Percentiles rank a stretch among this genome's conserved stretches.
These are phyloP conservation scores for Mortierella sp. DNA, from an alignment of 371 early-diverging fungal species.

Conservation along the genomic window DNA sequence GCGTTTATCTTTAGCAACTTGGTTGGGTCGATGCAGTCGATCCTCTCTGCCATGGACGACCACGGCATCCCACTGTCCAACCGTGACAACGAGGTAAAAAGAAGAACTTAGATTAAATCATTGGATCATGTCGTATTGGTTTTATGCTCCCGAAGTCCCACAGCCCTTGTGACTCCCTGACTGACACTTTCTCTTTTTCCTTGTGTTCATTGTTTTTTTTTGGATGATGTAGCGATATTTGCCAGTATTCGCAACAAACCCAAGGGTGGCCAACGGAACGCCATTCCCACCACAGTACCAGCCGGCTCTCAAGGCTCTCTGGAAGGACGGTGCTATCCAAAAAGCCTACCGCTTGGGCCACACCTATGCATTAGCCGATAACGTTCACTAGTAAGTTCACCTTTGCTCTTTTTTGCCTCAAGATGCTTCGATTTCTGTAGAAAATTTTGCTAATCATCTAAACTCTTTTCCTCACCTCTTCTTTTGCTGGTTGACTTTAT, in stretches of 20 bases:
- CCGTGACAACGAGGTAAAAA: conserved; percentile 67
- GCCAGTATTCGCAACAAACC: conserved; percentile 21
- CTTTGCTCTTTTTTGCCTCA: neutral
- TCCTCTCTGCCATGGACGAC: conserved; percentile 89
- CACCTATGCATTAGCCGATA: conserved; percentile 30
- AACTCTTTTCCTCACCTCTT: neutral
- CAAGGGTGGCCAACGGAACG: conserved; percentile 23
- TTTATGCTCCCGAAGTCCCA: neutral
- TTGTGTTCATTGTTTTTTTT: neutral
- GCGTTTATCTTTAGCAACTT: conserved; percentile 94
- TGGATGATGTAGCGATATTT: conserved; percentile 28
- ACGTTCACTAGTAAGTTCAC: conserved; percentile 24
- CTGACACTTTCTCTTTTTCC: neutral
- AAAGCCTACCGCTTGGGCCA: conserved; percentile 20
- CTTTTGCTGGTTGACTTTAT: neutral
- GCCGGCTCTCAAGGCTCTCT: conserved; percentile 22
- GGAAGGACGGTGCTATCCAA: conserved; percentile 18
- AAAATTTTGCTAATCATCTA: neutral
- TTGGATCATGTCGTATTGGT: neutral
- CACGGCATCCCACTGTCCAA: conserved; percentile 77
- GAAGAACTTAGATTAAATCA: neutral
- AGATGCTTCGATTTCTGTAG: neutral
- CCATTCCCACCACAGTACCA: conserved; percentile 45
- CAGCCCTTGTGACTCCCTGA: neutral
- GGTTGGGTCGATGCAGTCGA: conserved; percentile 91